phyloP scores from a whole-genome alignment of 179 eudicot species.

The Sideroxylon spinosum region DNA sequence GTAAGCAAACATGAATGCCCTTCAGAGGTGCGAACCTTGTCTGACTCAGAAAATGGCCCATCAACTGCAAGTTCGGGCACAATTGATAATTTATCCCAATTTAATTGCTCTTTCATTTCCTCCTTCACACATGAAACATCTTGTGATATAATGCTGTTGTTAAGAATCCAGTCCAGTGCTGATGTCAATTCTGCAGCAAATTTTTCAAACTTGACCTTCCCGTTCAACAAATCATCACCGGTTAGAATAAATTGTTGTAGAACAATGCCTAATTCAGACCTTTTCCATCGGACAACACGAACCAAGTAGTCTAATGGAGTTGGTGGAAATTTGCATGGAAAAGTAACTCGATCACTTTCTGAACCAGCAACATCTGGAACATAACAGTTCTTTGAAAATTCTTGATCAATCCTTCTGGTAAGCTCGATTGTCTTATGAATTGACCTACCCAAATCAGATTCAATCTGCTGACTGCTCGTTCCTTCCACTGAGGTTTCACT shows the following conservation, averaged over 20 bases:
- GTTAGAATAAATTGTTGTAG: constrained; percentile 19
- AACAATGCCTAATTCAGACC: constrained; percentile 17
- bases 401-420: constrained; percentile 6
- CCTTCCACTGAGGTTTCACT: constrained; percentile 17
- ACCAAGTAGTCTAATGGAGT: constrained; percentile 14
- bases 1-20: not conserved
- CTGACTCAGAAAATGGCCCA: constrained; percentile 12
- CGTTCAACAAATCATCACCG: constrained; percentile 23
- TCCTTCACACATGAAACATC: constrained; percentile 33
- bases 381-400: not conserved
- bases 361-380: not conserved
- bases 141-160: constrained; percentile 18
- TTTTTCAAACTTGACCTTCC: constrained; percentile 20
- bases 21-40: not conserved
- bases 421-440: constrained; percentile 24
- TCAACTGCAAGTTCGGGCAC: constrained; percentile 20
- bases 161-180: constrained; percentile 27
- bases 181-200: constrained; percentile 21
- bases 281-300: constrained; percentile 27
- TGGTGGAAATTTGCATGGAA: not conserved
- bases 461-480: not conserved
- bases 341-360: not conserved
- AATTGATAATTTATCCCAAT: constrained; percentile 31
- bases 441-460: constrained; percentile 18
- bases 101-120: constrained; percentile 27